A percentile compares a stretch with the other conserved stretches of the same genome.
These are phyloP conservation scores for Albugo candida DNA, from an alignment of 352 stramenopile species.

Conservation along the genomic window DNA sequence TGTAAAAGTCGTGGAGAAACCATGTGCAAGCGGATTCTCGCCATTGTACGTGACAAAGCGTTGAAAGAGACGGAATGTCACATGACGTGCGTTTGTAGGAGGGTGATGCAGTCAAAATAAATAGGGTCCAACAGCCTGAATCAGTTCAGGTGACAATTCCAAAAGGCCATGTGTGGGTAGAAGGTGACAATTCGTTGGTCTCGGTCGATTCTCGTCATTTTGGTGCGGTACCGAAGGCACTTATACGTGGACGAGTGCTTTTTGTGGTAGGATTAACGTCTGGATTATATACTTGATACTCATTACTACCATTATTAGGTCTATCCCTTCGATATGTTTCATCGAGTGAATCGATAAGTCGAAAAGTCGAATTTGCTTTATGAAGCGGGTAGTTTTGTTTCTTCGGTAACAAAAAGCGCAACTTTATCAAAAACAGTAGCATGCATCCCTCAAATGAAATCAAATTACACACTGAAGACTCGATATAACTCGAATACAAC, in stretches of 20 bases:
- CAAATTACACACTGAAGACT: no score
- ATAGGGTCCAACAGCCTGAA: conserved; percentile 40
- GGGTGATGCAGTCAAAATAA: conserved; percentile 57
- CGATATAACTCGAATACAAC: no score
- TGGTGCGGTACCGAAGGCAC: conserved; percentile 75
- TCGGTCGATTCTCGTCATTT: conserved; percentile 90
- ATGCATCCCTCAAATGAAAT: no score
- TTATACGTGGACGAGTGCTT: conserved; percentile 66
- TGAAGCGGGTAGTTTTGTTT: no score
- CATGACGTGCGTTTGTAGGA: conserved; percentile 20
- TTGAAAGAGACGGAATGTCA: background rate
- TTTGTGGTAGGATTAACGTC: conserved; percentile 31
- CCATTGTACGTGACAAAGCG: conserved; percentile 20
- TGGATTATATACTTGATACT: background rate
- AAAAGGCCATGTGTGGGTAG: conserved; percentile 89
- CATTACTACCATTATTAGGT: no score
- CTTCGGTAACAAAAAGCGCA: no score
- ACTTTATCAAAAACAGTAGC: no score
- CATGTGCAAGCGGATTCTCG: conserved; percentile 77
- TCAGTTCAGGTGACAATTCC: conserved; percentile 58
- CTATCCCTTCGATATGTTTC: no score
- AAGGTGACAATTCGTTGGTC: conserved; percentile 90
- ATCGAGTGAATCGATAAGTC: no score
- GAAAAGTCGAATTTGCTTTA: no score
- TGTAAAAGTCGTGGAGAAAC: conserved; percentile 46